Evolutionary conservation across 306 rosid genomes (phyloP).

Genomic region (Rosa lucieae): DNA sequence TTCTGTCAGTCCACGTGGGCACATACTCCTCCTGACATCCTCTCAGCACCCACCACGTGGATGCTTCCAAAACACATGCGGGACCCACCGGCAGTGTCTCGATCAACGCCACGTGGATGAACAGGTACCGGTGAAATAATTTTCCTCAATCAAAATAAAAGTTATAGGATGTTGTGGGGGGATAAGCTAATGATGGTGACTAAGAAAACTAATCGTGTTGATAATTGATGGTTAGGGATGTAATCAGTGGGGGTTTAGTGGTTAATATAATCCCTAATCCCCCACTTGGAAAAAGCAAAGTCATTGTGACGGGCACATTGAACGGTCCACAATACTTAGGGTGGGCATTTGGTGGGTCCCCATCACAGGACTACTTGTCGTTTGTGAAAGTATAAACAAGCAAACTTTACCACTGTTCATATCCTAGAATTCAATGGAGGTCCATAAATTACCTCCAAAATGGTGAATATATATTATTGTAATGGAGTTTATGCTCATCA

Average conservation of each 20-base stretch:
- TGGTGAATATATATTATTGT: not conserved
- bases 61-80: slow-evolving; percentile 8
- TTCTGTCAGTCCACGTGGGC: slow-evolving; percentile 46
- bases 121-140: slow-evolving; percentile 27
- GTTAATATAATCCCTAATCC: slow-evolving; percentile 27
- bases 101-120: slow-evolving; percentile 32
- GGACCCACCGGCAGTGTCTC: slow-evolving; percentile 1
- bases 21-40: not conserved
- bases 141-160: not conserved
- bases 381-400: slow-evolving; percentile 20
- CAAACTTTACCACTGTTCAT: not conserved
- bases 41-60: slow-evolving; percentile 45
- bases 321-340: slow-evolving; percentile 40
- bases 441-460: not conserved
- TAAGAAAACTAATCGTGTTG: not conserved
- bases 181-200: slow-evolving; percentile 3
- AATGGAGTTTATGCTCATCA: not conserved
- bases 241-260: not conserved
- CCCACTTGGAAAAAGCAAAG: slow-evolving; percentile 31
- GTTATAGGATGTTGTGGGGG: slow-evolving; percentile 5
- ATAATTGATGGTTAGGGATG: slow-evolving; percentile 34
- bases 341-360: slow-evolving; percentile 34
- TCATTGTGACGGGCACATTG: slow-evolving; percentile 36
- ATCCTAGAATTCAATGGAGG: not conserved
- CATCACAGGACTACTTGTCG: slow-evolving; percentile 26